Evolutionary conservation across 140 eudicot species (phyloP), one percentile per base, ranked within the genome.

Genomic region (Oenanthe javanica): DNA sequence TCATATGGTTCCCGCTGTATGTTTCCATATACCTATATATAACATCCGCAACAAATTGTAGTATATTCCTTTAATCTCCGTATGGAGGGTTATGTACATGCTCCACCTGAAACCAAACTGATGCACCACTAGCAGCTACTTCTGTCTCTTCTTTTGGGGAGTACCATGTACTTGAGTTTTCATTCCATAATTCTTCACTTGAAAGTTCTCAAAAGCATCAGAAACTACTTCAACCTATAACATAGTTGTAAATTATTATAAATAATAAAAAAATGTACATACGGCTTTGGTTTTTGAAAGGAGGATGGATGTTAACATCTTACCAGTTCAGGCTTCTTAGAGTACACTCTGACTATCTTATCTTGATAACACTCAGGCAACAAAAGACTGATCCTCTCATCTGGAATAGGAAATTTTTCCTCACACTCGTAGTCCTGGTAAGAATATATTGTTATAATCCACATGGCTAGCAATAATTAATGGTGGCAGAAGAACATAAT

Each of bases 111-210:
- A 23, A 63, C 70, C 38, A 23, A 63, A 63, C 70, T n/a, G 70
- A 63, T 63, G 9, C 74, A 27, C 43, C 74, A 36, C 74, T 12
- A 21, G 57, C 57, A 14, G 79, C 36, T 49, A 78, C 84, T 52
- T 83, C 45, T 84, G 83, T 80, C 81, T 91, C 85, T 92, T 94
- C 90, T 91, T 92, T 80, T 89, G 91, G 7, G 98, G 98, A 54
- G 98, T 94, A 42, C 86, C 89, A 76, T 94, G 98, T 45, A 94
- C 98, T 82, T 94, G 98, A 21, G 96, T 82, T 84, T 87, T 90
- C 90, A 78, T 77, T 51, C 97, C 94, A 75, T 90, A 90, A 1
- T 80, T 81, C 80, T 85, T 89, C 75, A 89, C 15, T 84, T 94
- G 98, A 81, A 87, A 94, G 80, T 94, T 90, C 86, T 90, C 95